A percentile compares a stretch with the other conserved stretches of the same genome.
These are phyloP conservation scores for Gaertneriomyces sp. DNA, from an alignment of 192 early-diverging fungal genomes.

Conservation along the genomic window DNA sequence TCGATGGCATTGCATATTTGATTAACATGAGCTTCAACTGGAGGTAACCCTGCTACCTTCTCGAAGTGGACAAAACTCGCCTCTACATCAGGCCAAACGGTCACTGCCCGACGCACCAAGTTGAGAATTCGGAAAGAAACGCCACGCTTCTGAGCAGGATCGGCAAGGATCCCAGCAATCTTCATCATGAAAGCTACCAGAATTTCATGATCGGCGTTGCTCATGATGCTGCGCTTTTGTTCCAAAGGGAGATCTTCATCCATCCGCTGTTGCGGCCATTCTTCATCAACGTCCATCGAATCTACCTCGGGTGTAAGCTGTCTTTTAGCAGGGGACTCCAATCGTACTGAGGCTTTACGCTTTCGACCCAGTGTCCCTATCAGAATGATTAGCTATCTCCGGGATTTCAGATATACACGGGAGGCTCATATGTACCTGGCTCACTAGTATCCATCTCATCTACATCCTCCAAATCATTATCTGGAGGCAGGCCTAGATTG, in stretches of 20 bases:
- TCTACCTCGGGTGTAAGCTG: no score
- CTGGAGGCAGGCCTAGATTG: neutral
- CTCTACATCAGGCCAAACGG: conserved; percentile 70
- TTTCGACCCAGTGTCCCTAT: no score
- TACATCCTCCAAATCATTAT: no score
- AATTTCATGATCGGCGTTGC: conserved; percentile 1
- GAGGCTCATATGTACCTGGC: no score
- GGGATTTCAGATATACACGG: no score
- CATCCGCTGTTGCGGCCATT: no score
- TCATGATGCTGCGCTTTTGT: conserved; percentile 8
- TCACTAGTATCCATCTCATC: no score
- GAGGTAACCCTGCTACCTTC: conserved; percentile 55
- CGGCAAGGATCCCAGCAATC: conserved; percentile 59
- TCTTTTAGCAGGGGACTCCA: no score
- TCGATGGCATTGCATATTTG: conserved; percentile 67
- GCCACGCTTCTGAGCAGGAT: conserved; percentile 46
- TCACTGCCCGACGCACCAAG: conserved; percentile 63
- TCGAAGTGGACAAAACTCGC: conserved; percentile 67
- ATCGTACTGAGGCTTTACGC: no score
- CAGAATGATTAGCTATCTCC: no score
- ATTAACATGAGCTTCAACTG: conserved; percentile 51
- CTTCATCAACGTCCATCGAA: no score
- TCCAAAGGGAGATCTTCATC: no score
- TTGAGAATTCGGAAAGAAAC: conserved; percentile 60
- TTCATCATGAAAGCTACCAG: conserved; percentile 36